phyloP scores from a whole-genome alignment of 257 asterid species.

The Perilla frutescens region DNA sequence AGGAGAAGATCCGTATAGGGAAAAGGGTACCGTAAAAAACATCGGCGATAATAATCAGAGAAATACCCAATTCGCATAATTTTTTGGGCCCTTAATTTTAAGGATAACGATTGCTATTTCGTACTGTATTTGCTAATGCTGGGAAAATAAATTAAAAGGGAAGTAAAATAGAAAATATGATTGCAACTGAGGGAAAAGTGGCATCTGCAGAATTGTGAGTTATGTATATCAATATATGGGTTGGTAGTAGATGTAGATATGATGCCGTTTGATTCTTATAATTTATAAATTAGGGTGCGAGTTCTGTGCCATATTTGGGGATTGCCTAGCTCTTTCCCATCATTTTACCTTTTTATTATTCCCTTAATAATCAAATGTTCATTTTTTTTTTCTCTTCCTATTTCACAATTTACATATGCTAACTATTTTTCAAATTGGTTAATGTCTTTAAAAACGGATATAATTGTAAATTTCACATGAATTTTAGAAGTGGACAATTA shows the following conservation, averaged over 20 bases:
- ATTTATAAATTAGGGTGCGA: neutral
- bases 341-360: no score
- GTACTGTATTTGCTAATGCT: slow-evolving; percentile 19
- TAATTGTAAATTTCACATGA: no score
- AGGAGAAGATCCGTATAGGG: slow-evolving; percentile 39
- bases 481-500: no score
- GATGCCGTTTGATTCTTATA: no score
- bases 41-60: slow-evolving; percentile 25
- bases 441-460: no score
- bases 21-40: slow-evolving; percentile 28
- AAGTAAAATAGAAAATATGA: slow-evolving; percentile 6
- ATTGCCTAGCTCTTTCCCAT: neutral
- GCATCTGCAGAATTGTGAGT: neutral
- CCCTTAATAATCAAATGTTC: no score
- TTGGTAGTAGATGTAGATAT: neutral
- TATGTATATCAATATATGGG: no score
- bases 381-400: no score
- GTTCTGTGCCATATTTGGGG: neutral
- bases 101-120: slow-evolving; percentile 34
- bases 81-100: slow-evolving; percentile 23
- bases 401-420: no score
- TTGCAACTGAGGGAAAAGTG: slow-evolving; percentile 24
- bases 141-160: neutral
- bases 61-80: slow-evolving; percentile 22
- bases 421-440: no score